Base-by-base conservation (phyloP, 257 asterid species). In the Penstemon barbatus region DNA sequence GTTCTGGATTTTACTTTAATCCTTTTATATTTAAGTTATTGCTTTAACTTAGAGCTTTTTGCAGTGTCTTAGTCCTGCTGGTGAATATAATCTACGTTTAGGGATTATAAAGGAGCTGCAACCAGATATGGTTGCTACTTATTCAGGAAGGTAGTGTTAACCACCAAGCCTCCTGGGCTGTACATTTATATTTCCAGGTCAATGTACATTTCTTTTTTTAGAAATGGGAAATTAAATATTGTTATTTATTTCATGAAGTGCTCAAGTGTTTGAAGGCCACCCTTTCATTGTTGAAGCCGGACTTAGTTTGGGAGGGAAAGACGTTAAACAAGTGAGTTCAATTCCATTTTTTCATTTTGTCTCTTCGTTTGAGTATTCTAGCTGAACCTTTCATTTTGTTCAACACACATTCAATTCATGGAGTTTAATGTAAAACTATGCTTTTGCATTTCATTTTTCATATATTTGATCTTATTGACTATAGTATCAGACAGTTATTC, bases 281-380 rank as follows among this genome's bases (percentile, higher is more conserved):
- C 97, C 97, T 46, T 91, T 91, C 78, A 77, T 91, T 43, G 97
- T 91, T 73, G 97, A 91, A 85, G 92, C 97, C 69, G 97, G 97
- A 66, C 89, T 91, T 64, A 91, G 97, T 82, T 69, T 91, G 74
- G 95, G 97, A 48, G 97, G 97, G 67, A 91, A 88, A 79, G 92
- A 91, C 73, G 97, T 91, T 69, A 91, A 91, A 76, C 96, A 86
- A 45, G 97, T 91, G 77, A 86, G 91, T 77, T 25, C 33, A 25
- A 25, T 25, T 25, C 33, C 33, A 25, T 25, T 1, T 25, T 25
- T 25, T 2, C 33, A 25, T 25, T 25, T 25, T 25, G 33, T 60
- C 46, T 15, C 71, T 39, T 58, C 57, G 15, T 60, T 69, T 49
- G n/a, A 49, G 18, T 49, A 49, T 15, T 10, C 43, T 13, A 56